A percentile compares a stretch with the other conserved stretches of the same genome.
Evolutionary conservation across 345 rosid genomes (phyloP).

Genomic region (Arabidopsis suecica): DNA sequence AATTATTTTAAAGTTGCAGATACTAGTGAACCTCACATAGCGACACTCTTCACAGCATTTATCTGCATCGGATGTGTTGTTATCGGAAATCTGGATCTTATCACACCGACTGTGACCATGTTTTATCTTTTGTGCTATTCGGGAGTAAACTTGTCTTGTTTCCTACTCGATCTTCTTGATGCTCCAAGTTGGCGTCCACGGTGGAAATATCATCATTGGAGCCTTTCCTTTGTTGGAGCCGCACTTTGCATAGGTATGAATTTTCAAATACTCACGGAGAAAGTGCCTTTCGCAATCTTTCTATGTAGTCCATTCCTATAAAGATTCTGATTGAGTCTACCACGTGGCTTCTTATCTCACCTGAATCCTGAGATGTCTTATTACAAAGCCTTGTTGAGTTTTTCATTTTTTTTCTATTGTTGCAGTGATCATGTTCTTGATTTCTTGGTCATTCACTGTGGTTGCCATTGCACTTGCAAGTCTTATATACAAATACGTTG

Average conservation of each 20-base stretch:
- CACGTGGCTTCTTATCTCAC: no score
- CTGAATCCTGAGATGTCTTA: slow-evolving; percentile 26
- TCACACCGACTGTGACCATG: slow-evolving; percentile 97
- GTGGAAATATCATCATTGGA: slow-evolving; percentile 99
- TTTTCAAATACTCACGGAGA: slow-evolving; percentile 13
- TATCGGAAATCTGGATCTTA: slow-evolving; percentile 97
- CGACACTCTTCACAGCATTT: slow-evolving; percentile 92
- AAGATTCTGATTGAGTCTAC: no score
- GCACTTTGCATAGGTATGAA: slow-evolving; percentile 77
- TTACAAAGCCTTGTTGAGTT: slow-evolving; percentile 34
- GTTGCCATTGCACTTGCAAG: slow-evolving; percentile 94
- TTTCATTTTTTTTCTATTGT: slow-evolving; percentile 33
- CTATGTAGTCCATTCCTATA: slow-evolving; percentile 7
- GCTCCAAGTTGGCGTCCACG: slow-evolving; percentile 99
- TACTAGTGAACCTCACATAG: slow-evolving; percentile 82
- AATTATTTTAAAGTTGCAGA: slow-evolving; percentile 95
- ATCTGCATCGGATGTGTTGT: slow-evolving; percentile 88
- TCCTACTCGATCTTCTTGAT: slow-evolving; percentile 98
- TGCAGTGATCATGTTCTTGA: slow-evolving; percentile 99
- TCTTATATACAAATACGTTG: slow-evolving; percentile 96
- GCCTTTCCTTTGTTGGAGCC: slow-evolving; percentile 95
- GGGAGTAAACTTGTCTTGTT: slow-evolving; percentile 99
- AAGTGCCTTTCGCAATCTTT: background rate
- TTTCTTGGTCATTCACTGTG: slow-evolving; percentile 96
- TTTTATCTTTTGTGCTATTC: slow-evolving; percentile 94